Evolutionary conservation across 192 early-diverging fungal genomes (phyloP).

Genomic region (Backusella psychrophila): DNA sequence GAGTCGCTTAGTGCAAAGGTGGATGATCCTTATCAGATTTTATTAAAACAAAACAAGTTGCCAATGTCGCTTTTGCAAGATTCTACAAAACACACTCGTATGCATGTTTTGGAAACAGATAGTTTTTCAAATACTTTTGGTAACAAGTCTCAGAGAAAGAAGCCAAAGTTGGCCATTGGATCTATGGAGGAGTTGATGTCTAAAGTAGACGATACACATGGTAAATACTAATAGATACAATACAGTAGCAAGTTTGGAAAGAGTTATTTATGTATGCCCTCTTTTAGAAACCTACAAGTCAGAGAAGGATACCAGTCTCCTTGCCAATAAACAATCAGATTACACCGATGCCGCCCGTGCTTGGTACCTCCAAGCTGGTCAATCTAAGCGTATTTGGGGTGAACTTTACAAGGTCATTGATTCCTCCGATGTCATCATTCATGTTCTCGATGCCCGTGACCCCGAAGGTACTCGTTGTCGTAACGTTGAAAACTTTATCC

Average conservation of each 20-base stretch:
- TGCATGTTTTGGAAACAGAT: conserved; percentile 96
- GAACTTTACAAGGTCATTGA: conserved; percentile 99
- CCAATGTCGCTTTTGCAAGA: conserved; percentile 92
- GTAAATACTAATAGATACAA: conserved; percentile 35
- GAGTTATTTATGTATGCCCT: background rate
- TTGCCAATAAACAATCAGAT: conserved; percentile 73
- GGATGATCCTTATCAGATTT: conserved; percentile 94
- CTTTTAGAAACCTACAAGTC: conserved; percentile 31
- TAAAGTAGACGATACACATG: conserved; percentile 64
- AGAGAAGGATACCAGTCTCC: conserved; percentile 69
- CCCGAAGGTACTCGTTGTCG: conserved; percentile 94
- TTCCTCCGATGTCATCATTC: conserved; percentile 93
- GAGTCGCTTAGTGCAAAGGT: conserved; percentile 82
- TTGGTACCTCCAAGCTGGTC: conserved; percentile 90
- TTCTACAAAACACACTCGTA: conserved; percentile 63
- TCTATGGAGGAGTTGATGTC: conserved; percentile 79
- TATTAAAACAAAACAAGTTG: conserved; percentile 92
- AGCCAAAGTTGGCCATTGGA: conserved; percentile 78
- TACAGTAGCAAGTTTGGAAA: background rate
- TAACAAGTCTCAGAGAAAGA: conserved; percentile 91
- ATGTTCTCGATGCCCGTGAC: conserved; percentile 98
- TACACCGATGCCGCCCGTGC: conserved; percentile 75
- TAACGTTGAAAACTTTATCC: conserved; percentile 88
- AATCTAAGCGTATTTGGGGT: conserved; percentile 97
- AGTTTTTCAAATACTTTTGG: conserved; percentile 93